These are phyloP conservation scores for Debaryomycetaceae sp. DNA, from an alignment of 1,139 yeast species.

Conservation along the genomic window DNA sequence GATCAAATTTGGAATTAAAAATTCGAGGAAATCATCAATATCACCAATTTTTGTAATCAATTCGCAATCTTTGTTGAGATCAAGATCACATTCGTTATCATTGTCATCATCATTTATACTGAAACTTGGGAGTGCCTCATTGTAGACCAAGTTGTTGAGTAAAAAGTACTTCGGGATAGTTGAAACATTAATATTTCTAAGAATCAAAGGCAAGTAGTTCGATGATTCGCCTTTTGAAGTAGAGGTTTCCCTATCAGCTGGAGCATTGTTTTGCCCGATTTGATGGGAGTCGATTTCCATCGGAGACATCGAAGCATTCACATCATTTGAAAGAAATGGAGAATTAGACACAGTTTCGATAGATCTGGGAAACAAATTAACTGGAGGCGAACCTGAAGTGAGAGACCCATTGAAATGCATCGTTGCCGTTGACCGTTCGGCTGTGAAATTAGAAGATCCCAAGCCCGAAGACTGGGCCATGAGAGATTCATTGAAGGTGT, in stretches of 20 bases:
- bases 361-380: slow-evolving; percentile 11
- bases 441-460: background rate
- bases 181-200: slow-evolving; percentile 57
- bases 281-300: slow-evolving; percentile 16
- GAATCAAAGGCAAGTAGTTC: slow-evolving; percentile 60
- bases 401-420: background rate
- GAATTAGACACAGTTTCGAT: slow-evolving; percentile 22
- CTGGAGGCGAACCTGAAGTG: slow-evolving; percentile 22
- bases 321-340: slow-evolving; percentile 24
- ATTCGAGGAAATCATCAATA: slow-evolving; percentile 31
- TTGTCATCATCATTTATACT: slow-evolving; percentile 37
- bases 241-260: slow-evolving; percentile 1
- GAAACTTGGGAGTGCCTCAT: slow-evolving; percentile 19
- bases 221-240: slow-evolving; percentile 29
- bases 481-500: slow-evolving; percentile 19
- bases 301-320: slow-evolving; percentile 17
- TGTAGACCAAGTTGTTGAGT: slow-evolving; percentile 20
- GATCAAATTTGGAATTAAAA: slow-evolving; percentile 32
- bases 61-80: slow-evolving; percentile 25
- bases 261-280: slow-evolving; percentile 10
- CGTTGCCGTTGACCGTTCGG: slow-evolving; percentile 2
- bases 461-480: slow-evolving; percentile 1
- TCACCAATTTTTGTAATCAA: slow-evolving; percentile 26
- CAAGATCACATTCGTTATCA: slow-evolving; percentile 33
- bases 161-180: slow-evolving; percentile 56